These are phyloP conservation scores for Lotmaria passim DNA, from an alignment of 208 protist species.

Conservation along the genomic window DNA sequence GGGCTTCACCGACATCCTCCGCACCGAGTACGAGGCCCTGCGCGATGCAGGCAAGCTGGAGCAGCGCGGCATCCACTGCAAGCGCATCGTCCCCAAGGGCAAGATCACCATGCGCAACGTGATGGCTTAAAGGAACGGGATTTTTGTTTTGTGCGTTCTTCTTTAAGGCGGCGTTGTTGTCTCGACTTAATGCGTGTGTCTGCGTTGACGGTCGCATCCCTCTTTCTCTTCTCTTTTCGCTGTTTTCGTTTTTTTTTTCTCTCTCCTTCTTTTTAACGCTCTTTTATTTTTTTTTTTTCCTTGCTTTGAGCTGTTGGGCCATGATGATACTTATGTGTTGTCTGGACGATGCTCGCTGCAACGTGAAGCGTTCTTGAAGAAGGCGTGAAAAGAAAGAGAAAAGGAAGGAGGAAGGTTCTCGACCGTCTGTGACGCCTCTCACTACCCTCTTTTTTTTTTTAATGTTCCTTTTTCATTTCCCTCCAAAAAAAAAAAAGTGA, in stretches of 20 bases:
- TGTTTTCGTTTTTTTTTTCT: neutral
- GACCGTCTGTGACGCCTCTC: slow-evolving; percentile 6
- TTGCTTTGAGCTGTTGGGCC: too few species aligned
- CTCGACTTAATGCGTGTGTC: neutral
- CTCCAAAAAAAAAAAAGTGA: slow-evolving; percentile 24
- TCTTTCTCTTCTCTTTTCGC: neutral
- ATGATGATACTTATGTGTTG: too few species aligned
- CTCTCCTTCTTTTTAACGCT: neutral
- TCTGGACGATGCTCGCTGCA: too few species aligned
- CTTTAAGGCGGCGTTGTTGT: too few species aligned
- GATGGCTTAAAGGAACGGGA: slow-evolving; percentile 45
- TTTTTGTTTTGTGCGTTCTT: neutral
- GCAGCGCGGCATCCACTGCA: slow-evolving; percentile 74
- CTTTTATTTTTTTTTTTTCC: neutral
- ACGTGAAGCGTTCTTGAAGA: too few species aligned
- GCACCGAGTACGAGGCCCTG: slow-evolving; percentile 72
- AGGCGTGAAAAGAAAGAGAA: neutral
- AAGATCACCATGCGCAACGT: slow-evolving; percentile 77
- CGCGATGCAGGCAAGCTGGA: slow-evolving; percentile 70
- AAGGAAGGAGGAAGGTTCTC: neutral
- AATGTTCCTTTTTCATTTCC: slow-evolving; percentile 9
- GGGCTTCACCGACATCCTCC: slow-evolving; percentile 85
- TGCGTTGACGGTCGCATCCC: neutral
- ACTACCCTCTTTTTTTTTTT: slow-evolving; percentile 21
- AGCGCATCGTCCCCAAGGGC: slow-evolving; percentile 78